Conservation (phyloP, 257 asterid species). For the Solanum etuberosum region DNA sequence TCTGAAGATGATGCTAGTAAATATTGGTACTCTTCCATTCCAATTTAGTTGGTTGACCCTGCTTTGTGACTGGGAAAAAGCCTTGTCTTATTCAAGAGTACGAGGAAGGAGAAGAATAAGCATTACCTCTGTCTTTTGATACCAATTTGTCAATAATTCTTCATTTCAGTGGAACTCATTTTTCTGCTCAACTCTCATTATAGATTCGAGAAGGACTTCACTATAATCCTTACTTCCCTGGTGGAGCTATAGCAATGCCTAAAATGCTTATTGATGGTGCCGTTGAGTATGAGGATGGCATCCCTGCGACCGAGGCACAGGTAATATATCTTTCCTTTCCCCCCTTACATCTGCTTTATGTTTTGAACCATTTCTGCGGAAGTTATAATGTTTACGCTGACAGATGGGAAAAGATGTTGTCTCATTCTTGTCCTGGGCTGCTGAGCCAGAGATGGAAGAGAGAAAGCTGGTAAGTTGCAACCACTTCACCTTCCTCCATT, state of each 20-base stretch:
- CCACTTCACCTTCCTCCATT: background rate
- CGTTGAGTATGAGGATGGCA: constrained; percentile 67
- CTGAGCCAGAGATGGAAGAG: constrained; percentile 84
- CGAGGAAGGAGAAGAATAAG: background rate
- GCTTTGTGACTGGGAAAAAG: background rate
- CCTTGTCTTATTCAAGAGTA: background rate
- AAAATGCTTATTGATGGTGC: constrained; percentile 82
- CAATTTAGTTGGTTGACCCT: background rate
- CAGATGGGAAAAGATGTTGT: constrained; percentile 79
- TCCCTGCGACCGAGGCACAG: constrained; percentile 76
- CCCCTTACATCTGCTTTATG: background rate
- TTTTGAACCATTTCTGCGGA: background rate
- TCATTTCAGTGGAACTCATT: background rate
- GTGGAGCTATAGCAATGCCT: constrained; percentile 83
- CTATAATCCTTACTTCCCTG: constrained; percentile 73
- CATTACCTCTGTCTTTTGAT: background rate
- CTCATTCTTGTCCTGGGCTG: constrained; percentile 65
- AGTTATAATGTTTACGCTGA: background rate
- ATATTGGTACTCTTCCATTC: background rate
- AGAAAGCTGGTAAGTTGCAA: constrained; percentile 44
- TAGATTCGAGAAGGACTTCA: constrained; percentile 69
- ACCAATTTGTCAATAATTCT: background rate
- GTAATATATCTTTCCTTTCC: background rate
- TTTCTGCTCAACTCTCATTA: background rate
- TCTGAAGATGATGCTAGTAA: background rate